These are phyloP conservation scores for Hansenula lynferdii DNA, from an alignment of 1,139 yeast genomes.

Conservation along the genomic window DNA sequence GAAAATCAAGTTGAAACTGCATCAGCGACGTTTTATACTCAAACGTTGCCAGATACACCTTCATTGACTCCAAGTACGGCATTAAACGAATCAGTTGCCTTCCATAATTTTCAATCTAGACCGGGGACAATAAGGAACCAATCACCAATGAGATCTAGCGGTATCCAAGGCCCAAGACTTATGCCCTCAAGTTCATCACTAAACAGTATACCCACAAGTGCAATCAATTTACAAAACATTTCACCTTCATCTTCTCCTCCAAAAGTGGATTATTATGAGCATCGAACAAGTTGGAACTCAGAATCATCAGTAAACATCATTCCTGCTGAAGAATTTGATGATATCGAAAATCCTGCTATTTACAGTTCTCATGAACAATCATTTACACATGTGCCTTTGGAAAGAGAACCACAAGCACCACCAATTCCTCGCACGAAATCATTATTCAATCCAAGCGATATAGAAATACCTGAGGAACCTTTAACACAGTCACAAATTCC, in stretches of 20 bases:
- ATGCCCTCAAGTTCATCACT: conserved; percentile 10
- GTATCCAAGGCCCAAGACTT: conserved; percentile 17
- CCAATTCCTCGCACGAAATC: background rate
- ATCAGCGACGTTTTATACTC: background rate
- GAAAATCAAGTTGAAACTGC: conserved; percentile 6
- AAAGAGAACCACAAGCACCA: background rate
- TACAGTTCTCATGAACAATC: background rate
- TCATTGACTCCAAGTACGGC: conserved; percentile 8
- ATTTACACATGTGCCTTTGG: background rate
- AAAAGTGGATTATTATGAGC: conserved; percentile 19
- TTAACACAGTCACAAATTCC: background rate
- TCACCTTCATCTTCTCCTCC: conserved; percentile 21
- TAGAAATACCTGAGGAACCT: background rate
- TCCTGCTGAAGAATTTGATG: conserved; percentile 1
- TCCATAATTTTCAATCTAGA: conserved; percentile 3
- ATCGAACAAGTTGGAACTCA: conserved; percentile 23
- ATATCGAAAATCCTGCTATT: background rate
- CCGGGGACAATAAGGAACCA: conserved; percentile 10
- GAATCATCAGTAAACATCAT: conserved; percentile 17
- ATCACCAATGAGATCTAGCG: conserved; percentile 10
- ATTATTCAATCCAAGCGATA: background rate
- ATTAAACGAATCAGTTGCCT: conserved; percentile 3
- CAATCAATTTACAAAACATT: too few species aligned
- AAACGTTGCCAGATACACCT: conserved; percentile 19
- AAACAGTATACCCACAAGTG: background rate